Evolutionary conservation across 306 rosid genomes (phyloP), one percentile per base, ranked within the genome.

Genomic region (Fragaria iinumae): DNA sequence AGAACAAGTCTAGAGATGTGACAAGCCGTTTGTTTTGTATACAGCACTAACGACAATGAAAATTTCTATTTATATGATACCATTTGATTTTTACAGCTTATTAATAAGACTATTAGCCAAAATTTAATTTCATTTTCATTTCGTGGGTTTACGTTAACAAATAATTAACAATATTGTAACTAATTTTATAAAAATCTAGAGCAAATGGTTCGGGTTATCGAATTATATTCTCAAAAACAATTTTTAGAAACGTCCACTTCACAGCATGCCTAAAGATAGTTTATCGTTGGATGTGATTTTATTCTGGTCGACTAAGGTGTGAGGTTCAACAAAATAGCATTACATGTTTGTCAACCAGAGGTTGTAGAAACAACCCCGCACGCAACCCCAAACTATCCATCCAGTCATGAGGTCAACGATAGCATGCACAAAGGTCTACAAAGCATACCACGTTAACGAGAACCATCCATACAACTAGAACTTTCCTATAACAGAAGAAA

Each of bases 321-420:
- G 21, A 60, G 20, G 43, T 63, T 63, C 21, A 16, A 14, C 68
- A 29, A 29, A 63, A 63, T 63, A 63, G 44, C 4, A 59, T 29
- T 11, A 1, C 18, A 62, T 27, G 20, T 63, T 79, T 73, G 77
- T 20, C 69, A 32, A 71, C 72, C n/a, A 7, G 56, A 39, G 4
- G 56, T 12, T 17, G 79, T 50, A 76, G 55, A 79, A 81, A 80
- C 84, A 83, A 71, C 36, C 87, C 84, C 84, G 81, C 87, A 87
- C 91, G 88, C 86, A 88, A 86, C 71, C 76, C 62, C 79, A 71
- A 60, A 8, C 76, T 45, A 64, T 21, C 41, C 47, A 16, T 66
- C 39, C 47, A 55, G 43, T 64, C 79, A 64, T 66, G 62, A 75
- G 68, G 87, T 86, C 90, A 89, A 87, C 77, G 43, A 45, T 67